These are phyloP conservation scores for Phytophthora gonapodyides DNA, from an alignment of 352 stramenopile species.

Conservation along the genomic window DNA sequence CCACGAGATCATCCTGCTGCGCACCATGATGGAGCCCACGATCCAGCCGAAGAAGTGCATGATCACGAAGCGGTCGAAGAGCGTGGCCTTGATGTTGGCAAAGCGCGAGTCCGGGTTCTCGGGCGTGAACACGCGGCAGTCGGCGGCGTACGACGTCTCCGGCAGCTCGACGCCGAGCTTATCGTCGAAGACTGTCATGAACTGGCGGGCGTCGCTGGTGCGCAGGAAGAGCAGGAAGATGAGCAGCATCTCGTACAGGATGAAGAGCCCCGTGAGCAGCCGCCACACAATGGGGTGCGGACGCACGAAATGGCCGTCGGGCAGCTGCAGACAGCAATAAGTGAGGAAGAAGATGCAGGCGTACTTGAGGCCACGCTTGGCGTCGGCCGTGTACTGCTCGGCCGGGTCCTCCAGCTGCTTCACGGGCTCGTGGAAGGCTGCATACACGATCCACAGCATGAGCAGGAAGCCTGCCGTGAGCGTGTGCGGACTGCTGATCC, in stretches of 20 bases:
- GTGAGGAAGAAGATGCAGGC: constrained; percentile 85
- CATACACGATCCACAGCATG: constrained; percentile 87
- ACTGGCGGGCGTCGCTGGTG: constrained; percentile 77
- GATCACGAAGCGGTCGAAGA: constrained; percentile 89
- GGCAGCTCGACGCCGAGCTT: constrained; percentile 75
- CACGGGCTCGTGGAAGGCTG: constrained; percentile 69
- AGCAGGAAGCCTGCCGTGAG: constrained; percentile 79
- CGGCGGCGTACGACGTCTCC: constrained; percentile 80
- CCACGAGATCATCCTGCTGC: constrained; percentile 85
- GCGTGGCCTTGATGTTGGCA: constrained; percentile 77
- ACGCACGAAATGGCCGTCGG: constrained; percentile 85
- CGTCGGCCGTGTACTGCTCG: constrained; percentile 48
- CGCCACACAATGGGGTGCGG: constrained; percentile 93
- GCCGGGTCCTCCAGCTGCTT: constrained; percentile 41
- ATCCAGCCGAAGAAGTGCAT: constrained; percentile 93
- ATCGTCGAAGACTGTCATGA: constrained; percentile 87
- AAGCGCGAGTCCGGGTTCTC: constrained; percentile 84
- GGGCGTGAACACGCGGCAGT: constrained; percentile 88
- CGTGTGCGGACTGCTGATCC: constrained; percentile 86
- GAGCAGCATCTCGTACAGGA: constrained; percentile 92
- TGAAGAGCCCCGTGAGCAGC: constrained; percentile 89
- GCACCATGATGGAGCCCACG: constrained; percentile 85
- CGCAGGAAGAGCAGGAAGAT: constrained; percentile 86
- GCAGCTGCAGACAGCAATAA: constrained; percentile 86
- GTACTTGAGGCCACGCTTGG: constrained; percentile 83